Base-by-base conservation (phyloP, 1,139 yeast genomes). In the Debaryomyces udenii region DNA sequence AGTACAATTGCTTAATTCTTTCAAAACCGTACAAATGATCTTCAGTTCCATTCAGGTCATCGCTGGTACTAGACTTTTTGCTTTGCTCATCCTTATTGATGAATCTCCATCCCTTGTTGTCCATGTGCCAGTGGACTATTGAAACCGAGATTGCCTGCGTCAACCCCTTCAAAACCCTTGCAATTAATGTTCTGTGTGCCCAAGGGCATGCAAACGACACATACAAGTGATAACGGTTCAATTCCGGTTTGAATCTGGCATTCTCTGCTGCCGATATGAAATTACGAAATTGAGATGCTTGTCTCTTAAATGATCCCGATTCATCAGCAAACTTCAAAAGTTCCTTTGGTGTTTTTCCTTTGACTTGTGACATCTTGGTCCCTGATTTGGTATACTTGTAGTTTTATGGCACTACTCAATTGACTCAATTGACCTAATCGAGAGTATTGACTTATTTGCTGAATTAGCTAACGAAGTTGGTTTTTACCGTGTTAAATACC, bases 171-270 rank as follows among this genome's bases (percentile, higher is more conserved):
- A 91, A 72, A n/a, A 75, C 65, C 40, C 97, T 70, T 6, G 85
- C 75, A 44, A 90, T 83, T 50, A 91, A 70, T 0, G 94, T 81
- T 48, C 98, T 78, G 59, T 89, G 96, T 1, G 98, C 98, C 89
- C 96, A 91, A 3, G 98, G 98, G 65, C 98, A 91, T 1, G 96
- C 96, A 40, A 73, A 69, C 1, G 94, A 84, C 15, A 90, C 95
- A 55, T 88, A 91, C 45, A 91, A 76, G 65, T 91, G 96, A 61
- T 91, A 91, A 54, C 98, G 76, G 46, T 80, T 80, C 38, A 77
- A 75, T 56, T 88, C 97, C 0, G 96, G 86, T 13, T 82, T 70
- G 56, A 82, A 85, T 46, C 74, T 66, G 33, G 86, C 76, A 9
- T 83, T 83, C 1, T 83, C 78, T 37, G 77, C 77, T 2, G 71